These are phyloP conservation scores for Agaricus subrufescens DNA, from an alignment of 768 basidiomycete species.

Conservation along the genomic window DNA sequence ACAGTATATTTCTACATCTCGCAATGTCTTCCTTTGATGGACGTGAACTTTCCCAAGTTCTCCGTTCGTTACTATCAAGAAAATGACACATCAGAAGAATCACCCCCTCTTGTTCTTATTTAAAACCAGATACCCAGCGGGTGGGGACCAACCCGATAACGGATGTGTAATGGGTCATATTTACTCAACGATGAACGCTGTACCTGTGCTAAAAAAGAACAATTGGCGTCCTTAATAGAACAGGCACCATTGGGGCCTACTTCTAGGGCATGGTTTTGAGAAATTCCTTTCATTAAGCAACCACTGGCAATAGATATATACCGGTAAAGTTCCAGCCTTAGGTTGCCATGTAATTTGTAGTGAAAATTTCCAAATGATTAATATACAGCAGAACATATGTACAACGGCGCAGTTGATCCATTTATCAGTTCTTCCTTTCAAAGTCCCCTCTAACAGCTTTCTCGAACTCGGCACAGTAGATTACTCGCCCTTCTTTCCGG, in stretches of 20 bases:
- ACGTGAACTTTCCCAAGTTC: neutral
- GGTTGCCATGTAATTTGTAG: too few species aligned
- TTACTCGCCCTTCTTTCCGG: slow-evolving; percentile 60
- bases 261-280: too few species aligned
- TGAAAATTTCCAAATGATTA: neutral
- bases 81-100: too few species aligned
- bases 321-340: too few species aligned
- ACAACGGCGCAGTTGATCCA: neutral
- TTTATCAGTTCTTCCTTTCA: neutral
- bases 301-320: slow-evolving; percentile 39
- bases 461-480: slow-evolving; percentile 70
- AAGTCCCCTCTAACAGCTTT: slow-evolving; percentile 19
- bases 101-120: too few species aligned
- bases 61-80: too few species aligned
- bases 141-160: too few species aligned
- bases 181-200: too few species aligned
- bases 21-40: neutral
- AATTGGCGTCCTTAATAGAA: neutral
- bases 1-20: neutral
- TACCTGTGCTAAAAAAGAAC: too few species aligned
- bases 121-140: too few species aligned
- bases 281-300: slow-evolving; percentile 29
- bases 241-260: too few species aligned
- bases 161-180: too few species aligned
- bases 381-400: neutral